Base-by-base conservation (phyloP, 768 basidiomycete genomes). In the Boletus rufocinnamomeus region DNA sequence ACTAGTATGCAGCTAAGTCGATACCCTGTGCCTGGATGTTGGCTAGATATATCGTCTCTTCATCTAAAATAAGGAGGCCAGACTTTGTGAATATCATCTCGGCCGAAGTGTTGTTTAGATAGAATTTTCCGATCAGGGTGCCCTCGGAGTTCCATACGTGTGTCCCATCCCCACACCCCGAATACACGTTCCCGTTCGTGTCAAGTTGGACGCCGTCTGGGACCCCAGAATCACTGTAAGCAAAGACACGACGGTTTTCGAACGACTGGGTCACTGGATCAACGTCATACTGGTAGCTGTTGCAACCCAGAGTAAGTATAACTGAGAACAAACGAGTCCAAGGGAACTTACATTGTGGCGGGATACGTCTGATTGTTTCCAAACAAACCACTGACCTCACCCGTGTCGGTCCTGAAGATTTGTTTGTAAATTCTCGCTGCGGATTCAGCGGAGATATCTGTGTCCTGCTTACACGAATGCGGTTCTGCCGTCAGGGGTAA, bases 141-240 rank as follows among this genome's bases (percentile, higher is more conserved):
- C 87, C 87, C 19, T 78, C 64, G 7, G 74, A 52, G 61, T 81
- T 78, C 80, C 83, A 85, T 8, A 87, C 85, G 23, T 88, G 82
- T 0, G 83, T 82, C 40, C 87, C 88, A 59, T 90, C 88, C 17
- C 83, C 86, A 56, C 82, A 82, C 1, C 84, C 85, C 1, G 84
- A 75, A 66, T 84, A 91, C 0, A 91, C 81, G 63, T 91, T 90
- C 0, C 87, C 87, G 0, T 77, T 66, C 4, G 74, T 74, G 63
- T 91, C 89, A 3, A 87, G 75, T 63, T 86, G 84, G 6, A 89
- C 70, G 13, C 88, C 89, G 60, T 90, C 89, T 6, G 87, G 83
- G 28, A 85, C 72, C 2, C 88, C 88, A 21, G 86, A 77, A 58
- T 89, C 89, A 16, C 75, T 67, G 60, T 83, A 89, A 0, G 88